Conservation (phyloP, 495 filamentous ascomycete species). For the Aspergillus conjunctus region DNA sequence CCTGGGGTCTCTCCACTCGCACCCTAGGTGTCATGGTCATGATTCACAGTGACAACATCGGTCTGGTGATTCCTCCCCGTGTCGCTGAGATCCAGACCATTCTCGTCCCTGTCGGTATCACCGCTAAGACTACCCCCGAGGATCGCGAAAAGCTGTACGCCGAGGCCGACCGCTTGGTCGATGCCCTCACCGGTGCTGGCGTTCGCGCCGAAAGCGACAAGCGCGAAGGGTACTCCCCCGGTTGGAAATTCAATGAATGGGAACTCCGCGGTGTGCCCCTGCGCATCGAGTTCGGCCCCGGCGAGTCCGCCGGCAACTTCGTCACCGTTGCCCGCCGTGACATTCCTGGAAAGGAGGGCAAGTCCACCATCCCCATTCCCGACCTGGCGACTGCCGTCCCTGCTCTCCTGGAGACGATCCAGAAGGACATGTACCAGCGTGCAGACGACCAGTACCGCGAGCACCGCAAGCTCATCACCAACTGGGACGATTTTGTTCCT, state of each 20-base stretch:
- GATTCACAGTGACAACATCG: slow-evolving; percentile 93
- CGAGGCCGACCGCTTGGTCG: slow-evolving; percentile 67
- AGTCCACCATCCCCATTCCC: slow-evolving; percentile 69
- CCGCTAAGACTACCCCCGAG: slow-evolving; percentile 77
- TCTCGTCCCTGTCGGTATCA: slow-evolving; percentile 92
- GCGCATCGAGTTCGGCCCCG: slow-evolving; percentile 92
- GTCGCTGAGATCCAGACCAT: slow-evolving; percentile 85
- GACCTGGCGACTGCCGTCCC: slow-evolving; percentile 71
- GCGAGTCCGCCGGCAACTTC: slow-evolving; percentile 80
- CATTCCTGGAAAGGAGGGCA: slow-evolving; percentile 65
- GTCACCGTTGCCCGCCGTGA: slow-evolving; percentile 87
- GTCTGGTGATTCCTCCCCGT: slow-evolving; percentile 85
- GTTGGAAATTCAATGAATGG: slow-evolving; percentile 98
- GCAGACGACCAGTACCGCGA: slow-evolving; percentile 73
- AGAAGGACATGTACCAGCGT: slow-evolving; percentile 79
- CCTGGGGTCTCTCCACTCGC: slow-evolving; percentile 95
- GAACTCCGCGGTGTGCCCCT: slow-evolving; percentile 93
- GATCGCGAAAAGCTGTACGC: slow-evolving; percentile 71
- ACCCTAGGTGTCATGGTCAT: slow-evolving; percentile 98
- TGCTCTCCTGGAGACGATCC: slow-evolving; percentile 84
- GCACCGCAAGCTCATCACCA: slow-evolving; percentile 77
- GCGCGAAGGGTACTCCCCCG: slow-evolving; percentile 86
- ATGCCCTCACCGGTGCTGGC: slow-evolving; percentile 63
- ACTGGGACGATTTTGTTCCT: slow-evolving; percentile 89
- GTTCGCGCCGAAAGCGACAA: slow-evolving; percentile 73